Base-by-base conservation (phyloP, 257 asterid species). In the Eucommia ulmoides region DNA sequence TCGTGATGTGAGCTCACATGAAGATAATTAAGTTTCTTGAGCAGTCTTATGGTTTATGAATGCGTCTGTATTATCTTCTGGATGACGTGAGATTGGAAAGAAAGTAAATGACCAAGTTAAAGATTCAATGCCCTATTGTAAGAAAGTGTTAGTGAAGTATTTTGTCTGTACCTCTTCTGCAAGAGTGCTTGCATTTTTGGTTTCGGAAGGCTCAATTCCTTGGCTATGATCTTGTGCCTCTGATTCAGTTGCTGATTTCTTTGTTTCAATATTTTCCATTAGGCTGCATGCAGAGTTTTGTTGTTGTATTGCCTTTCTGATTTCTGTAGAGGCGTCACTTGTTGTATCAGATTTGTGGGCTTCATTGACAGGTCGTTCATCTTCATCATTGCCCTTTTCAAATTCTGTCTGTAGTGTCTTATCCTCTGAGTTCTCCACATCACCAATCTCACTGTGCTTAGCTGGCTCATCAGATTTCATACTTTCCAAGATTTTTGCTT, bases 291-390 rank as follows among this genome's bases (percentile, higher is more conserved):
- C 44, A 9, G 11, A 4, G 16, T 35, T 35, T 35, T 18, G 11
- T 0, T 15, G n/a, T 10, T 15, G 16, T 2, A 10, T 35, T 18
- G 3, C 44, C 44, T 35, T 15, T 35, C 44, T 35, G 16, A 18
- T 18, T 11, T 35, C n/a, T 35, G n/a, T 9, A 35, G 44, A 2
- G 16, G 11, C 44, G 11, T 26, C 12, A 12, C 38, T 4, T 26
- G 38, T 26, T 26, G 11, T 18, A 35, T 35, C 44, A 35, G n/a
- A 35, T 3, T 15, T 9, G 16, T 15, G 16, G 5, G 44, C 44
- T 2, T 26, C 26, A 11, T 45, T 46, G 44, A 26, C 20, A 24
- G 61, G 41, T 10, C 12, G 45, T 45, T 55, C 20, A 55, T 22
- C 20, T 45, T 7, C 16, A 23, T 23, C 4, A 20, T 2, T n/a